Evolutionary conservation across 1,284 basidiomycete species (phyloP).

Genomic region (Ceratobasidium sp.): DNA sequence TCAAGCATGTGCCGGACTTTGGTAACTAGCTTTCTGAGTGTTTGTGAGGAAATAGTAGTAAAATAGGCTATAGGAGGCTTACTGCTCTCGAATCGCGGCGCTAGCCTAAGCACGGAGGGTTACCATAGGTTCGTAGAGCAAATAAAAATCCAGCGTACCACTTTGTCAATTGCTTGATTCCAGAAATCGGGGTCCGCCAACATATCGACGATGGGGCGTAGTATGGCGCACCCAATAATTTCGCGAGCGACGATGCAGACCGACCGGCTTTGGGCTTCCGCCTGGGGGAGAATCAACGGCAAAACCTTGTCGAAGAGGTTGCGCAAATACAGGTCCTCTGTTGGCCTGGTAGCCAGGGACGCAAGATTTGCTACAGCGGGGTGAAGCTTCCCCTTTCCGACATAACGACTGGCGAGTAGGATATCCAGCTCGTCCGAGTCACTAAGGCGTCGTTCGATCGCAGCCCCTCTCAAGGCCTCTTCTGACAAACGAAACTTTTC

Average conservation of each 20-base stretch:
- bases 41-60: not conserved
- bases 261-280: conserved; percentile 77
- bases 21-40: conserved; percentile 78
- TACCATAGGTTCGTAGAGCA: not conserved
- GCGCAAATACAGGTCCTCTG: conserved; percentile 88
- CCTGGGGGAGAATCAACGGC: conserved; percentile 79
- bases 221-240: conserved; percentile 82
- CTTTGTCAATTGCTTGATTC: conserved; percentile 92
- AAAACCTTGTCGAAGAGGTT: conserved; percentile 78
- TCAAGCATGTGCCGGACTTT: conserved; percentile 87
- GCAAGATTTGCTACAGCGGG: conserved; percentile 87
- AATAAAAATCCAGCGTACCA: conserved; percentile 66
- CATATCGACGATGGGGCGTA: conserved; percentile 92
- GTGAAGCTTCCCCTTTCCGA: conserved; percentile 76
- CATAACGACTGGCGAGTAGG: conserved; percentile 83
- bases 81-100: conserved; percentile 91
- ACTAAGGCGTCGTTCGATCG: conserved; percentile 79
- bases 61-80: conserved; percentile 55
- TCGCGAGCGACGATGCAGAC: conserved; percentile 84
- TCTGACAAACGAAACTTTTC: conserved; percentile 95
- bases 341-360: conserved; percentile 87
- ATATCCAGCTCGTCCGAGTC: conserved; percentile 90
- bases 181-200: conserved; percentile 95
- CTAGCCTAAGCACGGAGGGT: conserved; percentile 71
- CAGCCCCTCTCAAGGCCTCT: conserved; percentile 80